These are phyloP conservation scores for Chlorophyllum brunneum DNA, from an alignment of 768 basidiomycete genomes.

Conservation along the genomic window DNA sequence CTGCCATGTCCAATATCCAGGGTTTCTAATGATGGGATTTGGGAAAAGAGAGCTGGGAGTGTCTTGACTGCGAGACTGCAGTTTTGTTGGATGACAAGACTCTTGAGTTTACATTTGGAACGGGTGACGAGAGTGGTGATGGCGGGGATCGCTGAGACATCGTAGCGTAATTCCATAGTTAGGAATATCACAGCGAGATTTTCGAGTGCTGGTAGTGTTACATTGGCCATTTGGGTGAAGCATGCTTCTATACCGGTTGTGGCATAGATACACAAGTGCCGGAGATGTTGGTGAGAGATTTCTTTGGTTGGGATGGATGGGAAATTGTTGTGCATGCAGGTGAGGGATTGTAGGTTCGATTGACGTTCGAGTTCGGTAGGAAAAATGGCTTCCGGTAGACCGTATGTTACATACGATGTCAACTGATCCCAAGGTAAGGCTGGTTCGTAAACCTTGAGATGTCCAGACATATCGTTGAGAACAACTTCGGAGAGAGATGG, in stretches of 20 bases:
- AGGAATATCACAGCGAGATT: not conserved
- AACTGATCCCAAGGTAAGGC: not conserved
- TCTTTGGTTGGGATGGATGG: not conserved
- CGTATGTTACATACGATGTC: not conserved
- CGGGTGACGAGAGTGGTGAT: not conserved
- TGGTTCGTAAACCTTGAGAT: not conserved
- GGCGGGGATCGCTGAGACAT: not conserved
- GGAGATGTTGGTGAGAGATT: not conserved
- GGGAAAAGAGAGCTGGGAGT: not conserved
- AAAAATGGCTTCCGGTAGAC: not conserved
- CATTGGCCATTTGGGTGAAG: not conserved
- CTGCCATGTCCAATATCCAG: not conserved
- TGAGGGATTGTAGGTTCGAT: not conserved
- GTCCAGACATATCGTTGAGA: not conserved
- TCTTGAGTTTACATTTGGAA: slow-evolving; percentile 1
- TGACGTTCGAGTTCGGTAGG: not conserved
- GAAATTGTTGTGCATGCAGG: not conserved
- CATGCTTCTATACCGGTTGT: not conserved
- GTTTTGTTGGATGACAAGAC: slow-evolving; percentile 3
- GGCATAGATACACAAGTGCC: not conserved
- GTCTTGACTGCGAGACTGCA: not conserved
- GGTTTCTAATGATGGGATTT: not conserved
- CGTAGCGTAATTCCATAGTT: not conserved
- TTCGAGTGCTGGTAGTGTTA: not conserved
- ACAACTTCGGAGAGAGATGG: not conserved